Conservation (phyloP, 2,329 filamentous ascomycete genomes). For the Chalara sp. region DNA sequence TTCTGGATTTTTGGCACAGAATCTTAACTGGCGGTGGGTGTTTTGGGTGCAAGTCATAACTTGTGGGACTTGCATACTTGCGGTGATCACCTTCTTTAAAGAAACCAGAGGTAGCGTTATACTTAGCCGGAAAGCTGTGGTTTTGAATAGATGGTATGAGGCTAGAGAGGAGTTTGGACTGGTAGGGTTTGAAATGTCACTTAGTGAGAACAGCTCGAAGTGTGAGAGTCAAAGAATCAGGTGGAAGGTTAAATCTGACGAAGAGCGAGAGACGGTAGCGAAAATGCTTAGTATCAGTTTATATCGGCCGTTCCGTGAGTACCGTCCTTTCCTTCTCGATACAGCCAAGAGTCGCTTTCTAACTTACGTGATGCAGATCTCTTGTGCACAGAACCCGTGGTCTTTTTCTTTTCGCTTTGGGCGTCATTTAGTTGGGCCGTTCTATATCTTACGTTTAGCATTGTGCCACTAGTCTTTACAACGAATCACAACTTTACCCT, state of each 20-base stretch:
- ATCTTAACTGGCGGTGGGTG: slow-evolving; percentile 73
- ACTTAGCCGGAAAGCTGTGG: slow-evolving; percentile 65
- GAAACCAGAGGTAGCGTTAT: slow-evolving; percentile 81
- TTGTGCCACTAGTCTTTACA: slow-evolving; percentile 71
- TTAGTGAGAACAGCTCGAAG: slow-evolving; percentile 24
- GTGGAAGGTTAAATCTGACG: slow-evolving; percentile 75
- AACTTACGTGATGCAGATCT: slow-evolving; percentile 34
- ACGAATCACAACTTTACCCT: slow-evolving; percentile 61
- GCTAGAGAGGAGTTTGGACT: slow-evolving; percentile 52
- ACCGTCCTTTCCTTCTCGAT: no score
- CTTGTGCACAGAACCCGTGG: slow-evolving; percentile 70
- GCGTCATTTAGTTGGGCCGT: slow-evolving; percentile 85
- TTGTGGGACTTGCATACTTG: slow-evolving; percentile 53
- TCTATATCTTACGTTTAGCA: slow-evolving; percentile 77
- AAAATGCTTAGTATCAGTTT: slow-evolving; percentile 70
- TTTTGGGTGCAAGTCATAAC: slow-evolving; percentile 80
- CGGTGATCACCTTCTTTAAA: slow-evolving; percentile 64
- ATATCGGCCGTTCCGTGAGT: slow-evolving; percentile 60
- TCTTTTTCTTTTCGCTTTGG: slow-evolving; percentile 87
- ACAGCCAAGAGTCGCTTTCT: no score
- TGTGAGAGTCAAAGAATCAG: slow-evolving; percentile 50
- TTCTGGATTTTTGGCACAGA: slow-evolving; percentile 60
- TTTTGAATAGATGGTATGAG: slow-evolving; percentile 75
- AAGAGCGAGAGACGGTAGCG: slow-evolving; percentile 60
- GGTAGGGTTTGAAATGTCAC: slow-evolving; percentile 36